These are phyloP conservation scores for Trichothecium sympodiale DNA, from an alignment of 2,329 filamentous ascomycete species.

Conservation along the genomic window DNA sequence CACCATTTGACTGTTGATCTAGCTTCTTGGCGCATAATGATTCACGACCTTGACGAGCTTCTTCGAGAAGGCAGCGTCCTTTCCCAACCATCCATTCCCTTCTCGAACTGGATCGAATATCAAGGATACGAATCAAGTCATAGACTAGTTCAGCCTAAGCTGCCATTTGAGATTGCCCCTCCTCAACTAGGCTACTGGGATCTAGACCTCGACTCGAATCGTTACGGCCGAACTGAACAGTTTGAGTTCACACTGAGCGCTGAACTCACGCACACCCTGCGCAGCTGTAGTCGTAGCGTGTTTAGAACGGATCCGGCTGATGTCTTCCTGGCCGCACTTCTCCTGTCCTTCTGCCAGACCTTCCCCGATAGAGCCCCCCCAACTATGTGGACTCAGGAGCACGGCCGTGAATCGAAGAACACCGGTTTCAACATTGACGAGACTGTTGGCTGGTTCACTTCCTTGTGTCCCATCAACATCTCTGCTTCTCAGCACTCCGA, in stretches of 20 bases:
- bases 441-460: slow-evolving; percentile 51
- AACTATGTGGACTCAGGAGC: slow-evolving; percentile 43
- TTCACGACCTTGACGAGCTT: slow-evolving; percentile 38
- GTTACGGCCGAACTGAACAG: slow-evolving; percentile 30
- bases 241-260: slow-evolving; percentile 30
- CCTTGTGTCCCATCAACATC: slow-evolving; percentile 39
- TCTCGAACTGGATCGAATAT: slow-evolving; percentile 37
- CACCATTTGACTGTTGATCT: slow-evolving; percentile 42
- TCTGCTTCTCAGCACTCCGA: slow-evolving; percentile 33
- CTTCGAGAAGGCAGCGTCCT: slow-evolving; percentile 31
- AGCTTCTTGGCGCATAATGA: slow-evolving; percentile 38
- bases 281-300: slow-evolving; percentile 29
- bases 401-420: slow-evolving; percentile 33
- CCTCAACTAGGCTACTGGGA: slow-evolving; percentile 38
- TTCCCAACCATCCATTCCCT: slow-evolving; percentile 33
- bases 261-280: slow-evolving; percentile 30
- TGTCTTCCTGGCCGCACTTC: slow-evolving; percentile 40
- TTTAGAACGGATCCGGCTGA: slow-evolving; percentile 42
- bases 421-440: slow-evolving; percentile 38
- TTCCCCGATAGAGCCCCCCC: slow-evolving; percentile 41
- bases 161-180: slow-evolving; percentile 27
- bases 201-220: slow-evolving; percentile 28
- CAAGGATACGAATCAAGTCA: slow-evolving; percentile 26
- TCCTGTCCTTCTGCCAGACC: slow-evolving; percentile 43
- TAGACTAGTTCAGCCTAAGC: slow-evolving; percentile 14